Conservation (phyloP, 2,329 filamentous ascomycete genomes). For the Calonectria pseudoturangicola region DNA sequence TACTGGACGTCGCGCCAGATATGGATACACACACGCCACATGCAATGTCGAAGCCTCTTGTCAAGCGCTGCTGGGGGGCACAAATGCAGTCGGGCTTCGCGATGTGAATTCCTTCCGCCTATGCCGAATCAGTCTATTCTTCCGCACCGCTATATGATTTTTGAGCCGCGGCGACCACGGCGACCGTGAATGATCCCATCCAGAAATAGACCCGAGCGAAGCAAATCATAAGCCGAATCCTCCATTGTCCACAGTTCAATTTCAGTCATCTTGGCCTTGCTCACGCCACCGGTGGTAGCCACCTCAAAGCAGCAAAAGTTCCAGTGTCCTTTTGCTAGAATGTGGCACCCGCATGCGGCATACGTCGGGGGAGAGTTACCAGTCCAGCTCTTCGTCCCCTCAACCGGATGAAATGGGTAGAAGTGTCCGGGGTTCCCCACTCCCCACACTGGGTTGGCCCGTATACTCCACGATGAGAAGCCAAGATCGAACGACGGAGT, state of each 20-base stretch:
- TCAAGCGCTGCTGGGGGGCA: conserved; percentile 8
- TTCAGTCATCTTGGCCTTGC: conserved; percentile 13
- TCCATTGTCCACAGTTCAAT: conserved; percentile 10
- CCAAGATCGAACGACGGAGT: conserved; percentile 23
- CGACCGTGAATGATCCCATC: conserved; percentile 14
- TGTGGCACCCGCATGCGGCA: conserved; percentile 10
- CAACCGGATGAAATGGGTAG: conserved; percentile 28
- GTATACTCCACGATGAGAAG: conserved; percentile 35
- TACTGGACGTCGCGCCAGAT: conserved; percentile 27
- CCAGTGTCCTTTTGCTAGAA: conserved; percentile 18
- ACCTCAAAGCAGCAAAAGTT: conserved; percentile 27
- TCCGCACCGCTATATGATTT: conserved; percentile 6
- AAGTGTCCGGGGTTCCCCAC: conserved; percentile 37
- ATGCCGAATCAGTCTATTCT: conserved; percentile 15
- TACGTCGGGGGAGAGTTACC: conserved; percentile 7
- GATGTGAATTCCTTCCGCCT: conserved; percentile 6
- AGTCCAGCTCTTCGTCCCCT: conserved; percentile 11
- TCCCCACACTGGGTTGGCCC: conserved; percentile 35
- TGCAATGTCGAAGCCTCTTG: conserved; percentile 21
- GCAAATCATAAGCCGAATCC: conserved; percentile 1
- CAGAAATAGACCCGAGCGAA: neutral
- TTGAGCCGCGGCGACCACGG: neutral
- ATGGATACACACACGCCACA: conserved; percentile 39
- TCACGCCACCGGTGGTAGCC: conserved; percentile 11
- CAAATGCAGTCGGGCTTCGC: conserved; percentile 14